phyloP scores from a whole-genome alignment of 2,329 filamentous ascomycete genomes.

The Diaporthe ampelina region DNA sequence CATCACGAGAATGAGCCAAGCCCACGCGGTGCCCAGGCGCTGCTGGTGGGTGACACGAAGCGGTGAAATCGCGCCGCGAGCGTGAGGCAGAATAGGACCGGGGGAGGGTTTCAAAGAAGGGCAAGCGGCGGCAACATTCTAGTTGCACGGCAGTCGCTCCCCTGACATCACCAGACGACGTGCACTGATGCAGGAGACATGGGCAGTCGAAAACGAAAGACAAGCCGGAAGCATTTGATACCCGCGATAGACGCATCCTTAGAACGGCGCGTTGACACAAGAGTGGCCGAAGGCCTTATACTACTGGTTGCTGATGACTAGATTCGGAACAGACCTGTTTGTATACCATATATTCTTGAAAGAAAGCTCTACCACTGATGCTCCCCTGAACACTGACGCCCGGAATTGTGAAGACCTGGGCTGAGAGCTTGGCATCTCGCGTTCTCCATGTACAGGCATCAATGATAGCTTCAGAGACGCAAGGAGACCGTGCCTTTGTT shows the following conservation, averaged over 20 bases:
- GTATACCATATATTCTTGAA: slow-evolving; percentile 16
- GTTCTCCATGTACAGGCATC: background rate
- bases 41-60: background rate
- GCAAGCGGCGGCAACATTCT: background rate
- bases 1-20: background rate
- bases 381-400: background rate
- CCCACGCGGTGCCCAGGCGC: background rate
- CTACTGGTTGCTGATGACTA: slow-evolving; percentile 31
- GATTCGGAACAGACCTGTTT: slow-evolving; percentile 27
- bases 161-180: slow-evolving; percentile 1
- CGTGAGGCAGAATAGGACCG: background rate
- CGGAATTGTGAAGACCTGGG: background rate
- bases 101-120: background rate
- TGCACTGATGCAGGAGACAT: slow-evolving; percentile 2
- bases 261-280: slow-evolving; percentile 37
- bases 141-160: background rate
- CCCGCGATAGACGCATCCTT: slow-evolving; percentile 41
- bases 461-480: no score
- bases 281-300: slow-evolving; percentile 15
- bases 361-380: background rate
- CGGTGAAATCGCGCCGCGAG: background rate
- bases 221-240: slow-evolving; percentile 38
- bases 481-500: background rate
- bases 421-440: no score
- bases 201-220: slow-evolving; percentile 11